Conservation (phyloP, 2,329 filamentous ascomycete genomes). For the Aspergillus sp. region DNA sequence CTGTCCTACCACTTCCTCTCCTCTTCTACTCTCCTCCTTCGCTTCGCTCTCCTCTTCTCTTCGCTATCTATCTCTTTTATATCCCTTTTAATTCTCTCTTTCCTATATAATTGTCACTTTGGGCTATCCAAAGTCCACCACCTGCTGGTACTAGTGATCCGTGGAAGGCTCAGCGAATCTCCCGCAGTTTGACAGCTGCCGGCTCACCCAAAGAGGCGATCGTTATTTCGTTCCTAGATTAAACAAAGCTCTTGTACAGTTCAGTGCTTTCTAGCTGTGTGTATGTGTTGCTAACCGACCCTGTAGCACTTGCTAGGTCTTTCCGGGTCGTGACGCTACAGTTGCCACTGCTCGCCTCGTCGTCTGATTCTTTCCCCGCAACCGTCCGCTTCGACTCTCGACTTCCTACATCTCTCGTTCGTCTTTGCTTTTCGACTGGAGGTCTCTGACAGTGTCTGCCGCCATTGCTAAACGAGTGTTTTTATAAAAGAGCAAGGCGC, state of each 20-base stretch:
- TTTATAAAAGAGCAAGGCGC: neutral
- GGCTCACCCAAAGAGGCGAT: conserved; percentile 19
- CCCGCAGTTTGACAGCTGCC: conserved; percentile 28
- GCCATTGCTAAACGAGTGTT: no score
- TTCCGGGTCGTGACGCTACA: neutral
- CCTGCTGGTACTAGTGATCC: conserved; percentile 18
- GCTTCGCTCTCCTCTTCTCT: neutral
- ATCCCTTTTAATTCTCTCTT: neutral
- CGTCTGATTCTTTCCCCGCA: conserved; percentile 1
- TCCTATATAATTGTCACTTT: neutral
- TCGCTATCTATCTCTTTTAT: neutral
- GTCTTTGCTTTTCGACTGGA: no score
- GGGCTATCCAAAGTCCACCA: neutral
- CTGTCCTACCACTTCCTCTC: neutral
- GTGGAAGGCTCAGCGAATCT: conserved; percentile 27
- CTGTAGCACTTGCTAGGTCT: neutral
- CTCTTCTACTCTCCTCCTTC: neutral
- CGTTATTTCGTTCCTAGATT: conserved; percentile 1
- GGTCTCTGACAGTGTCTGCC: no score
- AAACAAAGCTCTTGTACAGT: conserved; percentile 1
- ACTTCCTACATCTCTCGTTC: neutral
- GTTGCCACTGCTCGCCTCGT: conserved; percentile 1
- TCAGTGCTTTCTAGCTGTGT: neutral
- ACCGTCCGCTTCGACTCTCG: neutral
- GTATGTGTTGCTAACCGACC: neutral